Conservation (phyloP, 768 basidiomycete genomes). For the Lentinula sp. region DNA sequence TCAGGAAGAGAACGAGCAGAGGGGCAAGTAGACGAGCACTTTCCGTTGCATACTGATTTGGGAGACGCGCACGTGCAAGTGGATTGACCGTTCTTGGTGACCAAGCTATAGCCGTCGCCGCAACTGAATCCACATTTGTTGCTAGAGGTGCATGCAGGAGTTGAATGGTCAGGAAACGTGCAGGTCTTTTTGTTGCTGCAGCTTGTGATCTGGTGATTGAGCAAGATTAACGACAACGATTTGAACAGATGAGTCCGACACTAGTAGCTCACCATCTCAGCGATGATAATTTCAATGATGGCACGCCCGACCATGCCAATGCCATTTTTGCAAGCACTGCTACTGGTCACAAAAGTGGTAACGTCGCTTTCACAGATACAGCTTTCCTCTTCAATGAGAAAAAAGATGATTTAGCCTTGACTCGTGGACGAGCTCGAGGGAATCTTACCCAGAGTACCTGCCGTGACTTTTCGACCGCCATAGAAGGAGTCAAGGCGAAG, state of each 20-base stretch:
- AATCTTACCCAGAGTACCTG: background rate
- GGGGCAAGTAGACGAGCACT: conserved; percentile 16
- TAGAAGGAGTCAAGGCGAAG: background rate
- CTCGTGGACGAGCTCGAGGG: background rate
- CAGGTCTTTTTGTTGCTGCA: conserved; percentile 14
- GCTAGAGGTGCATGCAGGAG: conserved; percentile 14
- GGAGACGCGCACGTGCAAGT: conserved; percentile 21
- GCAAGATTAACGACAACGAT: background rate
- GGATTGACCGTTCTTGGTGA: background rate
- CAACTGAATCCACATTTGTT: conserved; percentile 27
- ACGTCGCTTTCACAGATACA: background rate
- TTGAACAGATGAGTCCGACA: background rate
- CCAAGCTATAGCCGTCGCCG: conserved; percentile 16
- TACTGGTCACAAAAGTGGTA: background rate
- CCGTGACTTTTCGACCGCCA: background rate
- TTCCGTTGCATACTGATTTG: conserved; percentile 23
- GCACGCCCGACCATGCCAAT: background rate
- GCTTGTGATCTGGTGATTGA: conserved; percentile 15
- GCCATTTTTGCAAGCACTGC: background rate
- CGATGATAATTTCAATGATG: background rate
- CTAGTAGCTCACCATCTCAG: background rate
- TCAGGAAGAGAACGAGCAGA: background rate
- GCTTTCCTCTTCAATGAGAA: background rate
- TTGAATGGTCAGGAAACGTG: conserved; percentile 20
- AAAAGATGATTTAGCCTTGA: background rate